Evolutionary conservation across 345 rosid genomes (phyloP).

Genomic region (Leavenworthia alabamica): DNA sequence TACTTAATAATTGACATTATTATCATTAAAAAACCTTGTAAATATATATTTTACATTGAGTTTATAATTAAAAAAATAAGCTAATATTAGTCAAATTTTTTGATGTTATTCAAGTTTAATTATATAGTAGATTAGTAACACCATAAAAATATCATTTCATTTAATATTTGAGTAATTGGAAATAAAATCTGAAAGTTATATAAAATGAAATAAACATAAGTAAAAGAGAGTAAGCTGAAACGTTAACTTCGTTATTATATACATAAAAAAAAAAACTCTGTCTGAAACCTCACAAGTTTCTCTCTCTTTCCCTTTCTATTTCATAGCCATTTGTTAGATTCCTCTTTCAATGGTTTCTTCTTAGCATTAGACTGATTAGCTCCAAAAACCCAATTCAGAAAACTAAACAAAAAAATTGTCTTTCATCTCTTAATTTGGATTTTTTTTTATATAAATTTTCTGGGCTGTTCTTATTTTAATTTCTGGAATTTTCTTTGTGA

Average conservation of each 20-base stretch:
- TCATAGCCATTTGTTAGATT: conserved; percentile 67
- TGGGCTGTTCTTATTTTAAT: conserved; percentile 17
- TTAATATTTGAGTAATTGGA: background rate
- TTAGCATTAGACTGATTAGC: conserved; percentile 42
- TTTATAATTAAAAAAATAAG: background rate
- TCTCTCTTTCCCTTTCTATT: conserved; percentile 31
- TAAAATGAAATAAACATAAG: conserved; percentile 3
- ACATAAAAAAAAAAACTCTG: conserved; percentile 6
- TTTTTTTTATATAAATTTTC: conserved; percentile 12
- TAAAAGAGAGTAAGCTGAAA: conserved; percentile 28
- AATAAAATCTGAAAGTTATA: background rate
- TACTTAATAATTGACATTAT: background rate
- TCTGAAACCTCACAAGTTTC: conserved; percentile 16
- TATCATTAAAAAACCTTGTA: background rate
- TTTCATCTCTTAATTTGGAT: conserved; percentile 7
- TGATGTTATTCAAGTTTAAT: background rate
- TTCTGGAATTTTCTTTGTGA: background rate
- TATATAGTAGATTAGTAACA: background rate
- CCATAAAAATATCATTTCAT: background rate
- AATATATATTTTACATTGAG: background rate
- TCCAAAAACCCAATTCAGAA: conserved; percentile 27
- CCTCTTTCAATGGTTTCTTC: conserved; percentile 39
- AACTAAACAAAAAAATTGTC: background rate
- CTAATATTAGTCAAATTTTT: background rate
- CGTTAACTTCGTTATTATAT: conserved; percentile 16